Base-by-base conservation (phyloP, 331 rosid genomes). In the Acacia pycnantha region DNA sequence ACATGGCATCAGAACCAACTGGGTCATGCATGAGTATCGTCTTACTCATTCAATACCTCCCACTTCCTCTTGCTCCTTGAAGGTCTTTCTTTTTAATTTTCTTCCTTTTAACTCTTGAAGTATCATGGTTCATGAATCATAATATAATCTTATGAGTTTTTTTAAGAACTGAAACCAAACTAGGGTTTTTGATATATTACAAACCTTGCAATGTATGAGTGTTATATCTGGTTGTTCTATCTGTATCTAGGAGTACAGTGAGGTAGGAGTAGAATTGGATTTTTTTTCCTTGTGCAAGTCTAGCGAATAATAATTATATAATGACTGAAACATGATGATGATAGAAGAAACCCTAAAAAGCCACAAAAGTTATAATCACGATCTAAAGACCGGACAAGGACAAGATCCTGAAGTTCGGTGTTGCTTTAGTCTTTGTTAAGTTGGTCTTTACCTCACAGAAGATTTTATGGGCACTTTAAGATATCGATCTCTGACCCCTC, bases 11-110 rank as follows among this genome's bases (percentile, higher is more conserved):
- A 88, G 99, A 85, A 96, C 97, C 35, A 94, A 90, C 69, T 96
- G 99, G 98, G 94, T 96, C 74, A 96, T 96, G 99, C 99, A 96
- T 70, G 99, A 96, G 84, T 96, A 96, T 27, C 98, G 99, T 11
- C 89, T 96, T 2, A 77, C 84, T 65, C 89, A 92, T 68, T 89
- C 83, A 0, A 82, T 82, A 65, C 80, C 81, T 22, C 64, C 86
- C 22, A 22, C 62, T 56, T 56, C 62, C 62, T 84, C 88, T 4
- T 86, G 92, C 10, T 90, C 97, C 82, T 82, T 94, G 26, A 94
- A 94, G 98, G 99, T 96, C 86, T 14, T 24, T 29, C 11, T 54
- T 8, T 54, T 54, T 19, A 2, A 5, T 53, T 53, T n/a, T 19
- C 13, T 2, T 54, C 24, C 9, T 54, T 54, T n/a, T 8, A 21